Percentiles rank a stretch among this genome's conserved stretches.
Conservation (phyloP, 805 yeast species). For the Metschnikowia bowlesiae region DNA sequence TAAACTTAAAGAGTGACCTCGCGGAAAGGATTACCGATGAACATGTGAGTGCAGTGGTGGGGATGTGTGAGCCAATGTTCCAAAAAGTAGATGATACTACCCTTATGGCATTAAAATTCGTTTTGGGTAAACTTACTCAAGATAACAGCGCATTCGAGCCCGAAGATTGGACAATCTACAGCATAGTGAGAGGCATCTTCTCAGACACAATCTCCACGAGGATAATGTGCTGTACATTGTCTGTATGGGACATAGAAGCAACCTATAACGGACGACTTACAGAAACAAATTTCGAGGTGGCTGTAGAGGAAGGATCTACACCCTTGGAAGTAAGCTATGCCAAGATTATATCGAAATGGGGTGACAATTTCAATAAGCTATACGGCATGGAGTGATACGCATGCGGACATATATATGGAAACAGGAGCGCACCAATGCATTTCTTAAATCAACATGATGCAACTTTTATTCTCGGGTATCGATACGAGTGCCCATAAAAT, state of each 20-base stretch:
- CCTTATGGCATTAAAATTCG: constrained; percentile 2
- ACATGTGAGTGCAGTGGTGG: constrained; percentile 1
- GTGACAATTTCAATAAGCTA: constrained; percentile 25
- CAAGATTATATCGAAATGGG: constrained; percentile 23
- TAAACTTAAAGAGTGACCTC: background rate
- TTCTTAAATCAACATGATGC: background rate
- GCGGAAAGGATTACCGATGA: background rate
- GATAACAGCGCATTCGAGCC: background rate
- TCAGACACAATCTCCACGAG: constrained; percentile 25
- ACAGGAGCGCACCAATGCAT: background rate
- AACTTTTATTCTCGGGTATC: background rate
- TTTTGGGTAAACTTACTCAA: background rate
- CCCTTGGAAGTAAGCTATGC: constrained; percentile 14
- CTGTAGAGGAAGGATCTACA: background rate
- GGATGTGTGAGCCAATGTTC: constrained; percentile 1
- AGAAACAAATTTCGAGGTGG: background rate
- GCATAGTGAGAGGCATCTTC: constrained; percentile 14
- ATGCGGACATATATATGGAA: background rate
- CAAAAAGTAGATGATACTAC: background rate
- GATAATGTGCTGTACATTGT: constrained; percentile 32
- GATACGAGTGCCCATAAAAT: background rate
- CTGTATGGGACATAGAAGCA: constrained; percentile 31
- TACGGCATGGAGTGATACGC: constrained; percentile 29
- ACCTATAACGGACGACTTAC: constrained; percentile 2
- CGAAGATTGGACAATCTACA: constrained; percentile 9